Evolutionary conservation across 1,139 yeast species (phyloP), one percentile per base, ranked within the genome.

Genomic region (Wickerhamiella infanticola): DNA sequence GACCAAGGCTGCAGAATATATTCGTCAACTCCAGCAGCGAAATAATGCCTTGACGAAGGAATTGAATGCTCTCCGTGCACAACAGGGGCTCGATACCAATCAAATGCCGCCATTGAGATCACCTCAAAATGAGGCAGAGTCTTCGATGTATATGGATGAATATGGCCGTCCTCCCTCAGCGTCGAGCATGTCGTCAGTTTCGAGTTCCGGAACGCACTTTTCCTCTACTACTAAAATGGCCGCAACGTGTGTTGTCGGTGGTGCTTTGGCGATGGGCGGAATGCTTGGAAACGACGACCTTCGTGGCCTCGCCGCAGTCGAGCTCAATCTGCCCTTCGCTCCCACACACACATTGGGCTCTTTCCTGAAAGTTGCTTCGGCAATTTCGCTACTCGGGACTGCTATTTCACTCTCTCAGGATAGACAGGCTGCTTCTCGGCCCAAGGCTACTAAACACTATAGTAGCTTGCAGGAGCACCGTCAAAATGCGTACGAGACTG

Each of bases 1-100:
- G 52, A 74, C 85, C 44, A 84, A 86, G 60, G 95, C 96, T 4
- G 82, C 93, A 2, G 96, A 86, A 62, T 88, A 86, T 58, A 86
- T 88, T 55, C 72, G 74, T 55, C 95, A 86, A 63, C 69, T 88
- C 58, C 94, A 86, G 58, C 63, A 65, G 46, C 81, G 81, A 56
- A 84, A 84, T 59, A 73, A 69, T 2, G 55, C 64, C 18, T 67
- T 83, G 53, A 66, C 63, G 51, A 66, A 69, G 47, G 88, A 83
- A 56, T 73, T 77, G 53, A 58, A 65, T 4, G 69, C 67, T 38
- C 65, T 81, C 53, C 46, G 50, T 24, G 46, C 43, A 6, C 13
- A 9, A 6, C 9, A 18, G 7, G 23, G 24, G 2, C 8, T 35
- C 13, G 23, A 11, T 7, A 35, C 7, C 2, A 35, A 35, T 13